Percentiles rank a stretch among this genome's conserved stretches.
phyloP scores from a whole-genome alignment of 2,329 filamentous ascomycete genomes.

The Aspergillus terreus region DNA sequence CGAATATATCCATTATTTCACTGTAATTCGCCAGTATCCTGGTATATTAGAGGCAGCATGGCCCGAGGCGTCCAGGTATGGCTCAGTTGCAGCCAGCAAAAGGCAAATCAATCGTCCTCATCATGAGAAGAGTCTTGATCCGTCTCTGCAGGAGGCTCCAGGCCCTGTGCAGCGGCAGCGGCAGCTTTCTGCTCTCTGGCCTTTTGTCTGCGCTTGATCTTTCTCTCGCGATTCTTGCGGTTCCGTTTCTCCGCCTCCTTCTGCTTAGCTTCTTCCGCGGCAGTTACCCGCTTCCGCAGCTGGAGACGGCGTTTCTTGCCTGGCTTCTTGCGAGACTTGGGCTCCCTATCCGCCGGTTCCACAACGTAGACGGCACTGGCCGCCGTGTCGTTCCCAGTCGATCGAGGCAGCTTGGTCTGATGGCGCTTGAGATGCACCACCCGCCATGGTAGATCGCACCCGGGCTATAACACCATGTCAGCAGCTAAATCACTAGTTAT shows the following conservation, averaged over 20 bases:
- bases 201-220: slow-evolving; percentile 37
- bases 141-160: slow-evolving; percentile 12
- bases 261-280: slow-evolving; percentile 29
- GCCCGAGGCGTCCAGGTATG: neutral
- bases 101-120: slow-evolving; percentile 7
- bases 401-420: slow-evolving; percentile 26
- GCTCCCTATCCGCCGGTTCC: slow-evolving; percentile 20
- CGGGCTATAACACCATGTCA: slow-evolving; percentile 26
- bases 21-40: too few relatives aligned
- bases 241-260: slow-evolving; percentile 37
- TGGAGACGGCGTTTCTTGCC: slow-evolving; percentile 42
- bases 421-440: slow-evolving; percentile 35
- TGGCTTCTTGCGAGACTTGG: slow-evolving; percentile 37
- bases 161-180: slow-evolving; percentile 15
- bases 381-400: slow-evolving; percentile 12
- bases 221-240: slow-evolving; percentile 37
- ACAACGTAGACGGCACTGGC: slow-evolving; percentile 18
- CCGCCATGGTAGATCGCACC: slow-evolving; percentile 40
- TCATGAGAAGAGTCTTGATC: slow-evolving; percentile 16
- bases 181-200: slow-evolving; percentile 34
- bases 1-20: too few relatives aligned
- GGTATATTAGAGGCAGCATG: too few relatives aligned
- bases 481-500: neutral
- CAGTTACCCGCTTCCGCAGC: slow-evolving; percentile 32
- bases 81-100: neutral